phyloP scores from a whole-genome alignment of 106 monocot species.

The Dactylorhiza incarnata region DNA sequence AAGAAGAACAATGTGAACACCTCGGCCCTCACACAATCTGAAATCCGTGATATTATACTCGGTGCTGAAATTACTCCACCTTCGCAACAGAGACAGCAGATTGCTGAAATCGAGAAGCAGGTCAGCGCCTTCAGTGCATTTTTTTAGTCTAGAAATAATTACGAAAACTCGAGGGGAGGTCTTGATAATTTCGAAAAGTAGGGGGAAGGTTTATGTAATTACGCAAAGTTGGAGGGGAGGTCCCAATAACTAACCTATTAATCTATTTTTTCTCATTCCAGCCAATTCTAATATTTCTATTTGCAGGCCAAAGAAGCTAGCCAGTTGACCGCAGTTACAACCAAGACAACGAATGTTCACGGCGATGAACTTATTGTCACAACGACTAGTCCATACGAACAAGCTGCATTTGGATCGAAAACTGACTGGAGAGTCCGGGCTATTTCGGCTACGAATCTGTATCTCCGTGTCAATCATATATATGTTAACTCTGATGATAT shows the following conservation, averaged over 20 bases:
- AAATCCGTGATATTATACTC: slow-evolving; percentile 98
- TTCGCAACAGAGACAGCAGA: slow-evolving; percentile 97
- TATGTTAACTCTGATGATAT: slow-evolving; percentile 99
- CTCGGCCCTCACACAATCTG: slow-evolving; percentile 96
- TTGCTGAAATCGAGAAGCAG: slow-evolving; percentile 99
- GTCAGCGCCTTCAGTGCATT: slow-evolving; percentile 13
- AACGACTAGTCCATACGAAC: slow-evolving; percentile 96
- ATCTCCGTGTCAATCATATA: slow-evolving; percentile 97
- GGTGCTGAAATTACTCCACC: slow-evolving; percentile 99
- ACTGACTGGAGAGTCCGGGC: slow-evolving; percentile 98
- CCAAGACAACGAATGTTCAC: slow-evolving; percentile 93
- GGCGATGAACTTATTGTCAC: slow-evolving; percentile 99
- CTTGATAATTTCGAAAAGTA: neutral
- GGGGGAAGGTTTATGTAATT: neutral
- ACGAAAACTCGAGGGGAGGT: neutral
- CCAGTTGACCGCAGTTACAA: slow-evolving; percentile 93
- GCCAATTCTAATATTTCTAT: slow-evolving; percentile 5
- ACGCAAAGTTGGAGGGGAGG: neutral
- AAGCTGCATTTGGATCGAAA: slow-evolving; percentile 74
- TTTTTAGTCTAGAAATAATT: no score
- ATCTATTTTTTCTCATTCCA: neutral
- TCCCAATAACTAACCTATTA: neutral
- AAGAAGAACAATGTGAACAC: slow-evolving; percentile 99
- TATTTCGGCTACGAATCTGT: slow-evolving; percentile 93
- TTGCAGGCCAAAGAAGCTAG: slow-evolving; percentile 93